Base-by-base conservation (phyloP, 371 early-diverging fungal species). In the Capillidium rhysosporum region DNA sequence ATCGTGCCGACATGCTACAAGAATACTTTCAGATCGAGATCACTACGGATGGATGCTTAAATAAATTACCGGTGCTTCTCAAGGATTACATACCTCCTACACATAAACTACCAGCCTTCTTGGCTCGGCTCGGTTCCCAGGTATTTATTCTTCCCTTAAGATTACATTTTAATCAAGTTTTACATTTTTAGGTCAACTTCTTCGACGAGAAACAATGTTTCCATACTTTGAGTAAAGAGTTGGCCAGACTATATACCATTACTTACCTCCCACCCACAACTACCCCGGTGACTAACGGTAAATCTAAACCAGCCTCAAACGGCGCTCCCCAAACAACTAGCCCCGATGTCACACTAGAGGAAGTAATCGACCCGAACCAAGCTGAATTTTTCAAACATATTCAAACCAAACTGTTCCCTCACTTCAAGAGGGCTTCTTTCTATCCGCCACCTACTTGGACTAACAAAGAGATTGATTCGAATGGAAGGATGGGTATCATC, bases 21-120 rank as follows among this genome's bases (percentile, higher is more conserved):
- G 89, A 92, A 53, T 92, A 92, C 59, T 95, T 88, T 59, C 71
- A 78, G 2, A 65, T 95, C 7, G 65, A 56, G 1, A 65, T 95
- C 23, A 70, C 64, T n/a, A 69, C 68, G 2, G 62, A 69, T 1
- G 85, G 89, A 0, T 49, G 68, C 2, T 55, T 92, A n/a, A 53
- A 60, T 14, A 65, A 73, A 1, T 54, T 94, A 21, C 95, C 93
- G 0, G 71, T 89, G 70, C 43, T 92, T 39, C 59, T 94, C 23
- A 66, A 68, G 21, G 81, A 78, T 24, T 90, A 90, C 62, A 59
- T 68, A 10, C 93, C 93, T 1, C 75, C 78, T 57, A 65, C 86
- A 44, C 76, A 79, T 47, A 91, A 92, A 54, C 64, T 92, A 23
- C 91, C 93, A 0, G 57, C 76, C 23, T 92, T 91, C 56, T 65